Base-by-base conservation (phyloP, 257 asterid species). In the Orobanche coerulescens region DNA sequence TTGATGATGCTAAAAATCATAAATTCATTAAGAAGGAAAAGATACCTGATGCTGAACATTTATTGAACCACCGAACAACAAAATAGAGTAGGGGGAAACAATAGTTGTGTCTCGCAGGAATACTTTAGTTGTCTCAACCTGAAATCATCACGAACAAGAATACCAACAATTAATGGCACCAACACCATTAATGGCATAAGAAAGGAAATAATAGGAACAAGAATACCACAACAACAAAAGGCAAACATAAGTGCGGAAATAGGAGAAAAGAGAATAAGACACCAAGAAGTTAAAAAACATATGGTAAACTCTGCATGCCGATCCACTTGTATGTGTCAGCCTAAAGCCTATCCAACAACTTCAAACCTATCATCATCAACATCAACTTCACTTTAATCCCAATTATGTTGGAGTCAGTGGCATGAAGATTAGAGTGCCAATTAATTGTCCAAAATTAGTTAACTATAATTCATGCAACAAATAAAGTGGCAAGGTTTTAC, bases 91-190 rank as follows among this genome's bases (percentile, higher is more conserved):
- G 68, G 98, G 95, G 36, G 96, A 92, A 71, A 88, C 79, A 44
- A 88, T 65, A 43, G 98, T 84, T 14, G 94, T 92, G 72, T 92
- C 96, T 68, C 95, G 81, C 75, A 92, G 78, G 80, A 72, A 92
- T 64, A 92, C 90, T 73, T 78, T 92, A 68, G 72, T 81, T 61
- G 98, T 92, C 78, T 88, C 98, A 54, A 92, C 95, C 98, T 92
- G 93, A 62, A 81, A 62, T 75, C 37, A 52, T 33, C 53, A 55
- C 34, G 28, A 63, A 62, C 25, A 59, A 28, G 10, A 65, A 57
- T 25, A 58, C 46, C 63, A 68, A 25, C n/a, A n/a, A n/a, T n/a
- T n/a, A n/a, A n/a, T n/a, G n/a, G n/a, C n/a, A n/a, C n/a, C n/a
- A n/a, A n/a, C 37, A n/a, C 19, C 56, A 62, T 24, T 40, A 72